phyloP scores from a whole-genome alignment of 306 rosid genomes.

The Elaeagnus macrophylla region DNA sequence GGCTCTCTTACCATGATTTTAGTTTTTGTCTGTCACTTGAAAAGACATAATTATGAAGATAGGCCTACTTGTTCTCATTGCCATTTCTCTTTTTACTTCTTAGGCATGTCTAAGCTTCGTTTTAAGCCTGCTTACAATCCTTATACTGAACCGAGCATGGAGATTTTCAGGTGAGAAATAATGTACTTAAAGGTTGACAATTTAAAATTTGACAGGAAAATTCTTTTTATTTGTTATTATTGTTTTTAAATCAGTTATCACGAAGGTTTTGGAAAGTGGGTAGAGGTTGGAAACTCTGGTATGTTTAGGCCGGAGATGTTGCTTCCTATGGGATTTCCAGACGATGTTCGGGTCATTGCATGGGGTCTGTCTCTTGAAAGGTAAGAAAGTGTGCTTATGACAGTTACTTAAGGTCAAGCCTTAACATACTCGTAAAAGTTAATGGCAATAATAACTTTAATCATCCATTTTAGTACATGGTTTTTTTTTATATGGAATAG shows the following conservation, averaged over 20 bases:
- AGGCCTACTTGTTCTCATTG: background rate
- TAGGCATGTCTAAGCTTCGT: constrained; percentile 76
- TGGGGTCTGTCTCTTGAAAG: constrained; percentile 99
- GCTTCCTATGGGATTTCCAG: constrained; percentile 96
- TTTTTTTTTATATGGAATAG: no score
- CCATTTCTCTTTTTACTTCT: constrained; percentile 3
- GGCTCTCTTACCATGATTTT: constrained; percentile 5
- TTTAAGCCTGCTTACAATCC: constrained; percentile 98
- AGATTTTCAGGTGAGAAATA: constrained; percentile 78
- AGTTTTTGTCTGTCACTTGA: no score
- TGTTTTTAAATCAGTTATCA: constrained; percentile 51
- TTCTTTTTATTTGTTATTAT: background rate
- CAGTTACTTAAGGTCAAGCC: background rate
- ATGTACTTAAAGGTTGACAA: constrained; percentile 9
- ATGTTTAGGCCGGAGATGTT: constrained; percentile 98
- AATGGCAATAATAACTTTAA: no score
- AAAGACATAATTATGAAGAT: no score
- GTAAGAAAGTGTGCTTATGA: constrained; percentile 24
- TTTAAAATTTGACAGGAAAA: constrained; percentile 8
- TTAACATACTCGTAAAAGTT: background rate
- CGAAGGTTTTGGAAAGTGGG: constrained; percentile 85
- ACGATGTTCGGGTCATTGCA: constrained; percentile 84
- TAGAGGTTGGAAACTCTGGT: constrained; percentile 92
- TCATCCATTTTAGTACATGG: no score
- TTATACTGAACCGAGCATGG: constrained; percentile 98